Conservation (phyloP, 495 filamentous ascomycete species). For the Haplographium delicatum region DNA sequence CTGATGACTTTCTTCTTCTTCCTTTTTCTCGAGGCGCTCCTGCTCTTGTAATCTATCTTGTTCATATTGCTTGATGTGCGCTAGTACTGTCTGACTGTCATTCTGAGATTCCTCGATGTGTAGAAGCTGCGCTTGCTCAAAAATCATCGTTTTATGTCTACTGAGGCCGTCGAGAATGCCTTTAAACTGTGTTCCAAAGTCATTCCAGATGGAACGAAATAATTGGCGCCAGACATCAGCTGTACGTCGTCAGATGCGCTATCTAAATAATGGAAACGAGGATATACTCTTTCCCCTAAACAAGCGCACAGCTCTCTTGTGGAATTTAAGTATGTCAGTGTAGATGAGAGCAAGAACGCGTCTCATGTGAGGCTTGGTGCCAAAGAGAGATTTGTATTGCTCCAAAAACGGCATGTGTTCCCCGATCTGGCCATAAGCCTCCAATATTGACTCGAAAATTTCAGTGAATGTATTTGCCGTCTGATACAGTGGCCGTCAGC, state of each 20-base stretch:
- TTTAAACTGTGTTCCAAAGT: slow-evolving; percentile 32
- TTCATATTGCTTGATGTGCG: slow-evolving; percentile 11
- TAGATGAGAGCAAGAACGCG: slow-evolving; percentile 35
- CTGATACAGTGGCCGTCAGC: not conserved
- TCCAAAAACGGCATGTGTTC: slow-evolving; percentile 32
- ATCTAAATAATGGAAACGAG: not conserved
- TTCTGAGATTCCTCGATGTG: slow-evolving; percentile 20
- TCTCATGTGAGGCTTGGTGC: slow-evolving; percentile 25
- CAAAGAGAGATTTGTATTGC: slow-evolving; percentile 30
- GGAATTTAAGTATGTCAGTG: slow-evolving; percentile 40
- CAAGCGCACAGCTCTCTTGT: slow-evolving; percentile 30
- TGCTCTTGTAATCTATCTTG: slow-evolving; percentile 3
- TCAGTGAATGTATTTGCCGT: slow-evolving; percentile 9
- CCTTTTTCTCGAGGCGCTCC: not conserved
- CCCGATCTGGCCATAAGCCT: slow-evolving; percentile 38
- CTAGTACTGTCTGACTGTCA: not conserved
- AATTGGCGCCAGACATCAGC: slow-evolving; percentile 30
- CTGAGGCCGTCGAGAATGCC: slow-evolving; percentile 32
- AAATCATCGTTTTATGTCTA: slow-evolving; percentile 32
- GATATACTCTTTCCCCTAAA: slow-evolving; percentile 15
- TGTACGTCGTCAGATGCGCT: not conserved
- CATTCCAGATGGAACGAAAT: slow-evolving; percentile 35
- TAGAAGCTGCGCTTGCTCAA: slow-evolving; percentile 25
- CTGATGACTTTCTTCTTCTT: slow-evolving; percentile 19
- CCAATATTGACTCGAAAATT: slow-evolving; percentile 35